Evolutionary conservation across 2,329 filamentous ascomycete genomes (phyloP).

Genomic region (Biscogniauxia sp.): DNA sequence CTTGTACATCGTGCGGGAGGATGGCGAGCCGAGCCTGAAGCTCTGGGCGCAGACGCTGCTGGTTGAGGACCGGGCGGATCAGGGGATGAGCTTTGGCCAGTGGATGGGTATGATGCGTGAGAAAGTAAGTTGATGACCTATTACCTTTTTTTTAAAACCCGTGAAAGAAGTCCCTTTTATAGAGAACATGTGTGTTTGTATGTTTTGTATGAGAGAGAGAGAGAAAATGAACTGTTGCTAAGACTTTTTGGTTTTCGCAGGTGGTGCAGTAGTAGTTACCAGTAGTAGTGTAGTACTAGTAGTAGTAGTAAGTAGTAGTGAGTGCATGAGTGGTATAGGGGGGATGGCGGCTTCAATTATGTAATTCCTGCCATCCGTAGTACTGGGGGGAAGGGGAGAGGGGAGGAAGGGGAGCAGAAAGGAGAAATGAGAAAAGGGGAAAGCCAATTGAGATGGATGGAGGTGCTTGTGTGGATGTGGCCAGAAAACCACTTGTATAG

Average conservation of each 20-base stretch:
- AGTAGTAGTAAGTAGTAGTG: neutral
- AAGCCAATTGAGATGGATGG: too few relatives aligned
- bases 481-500: conserved; percentile 2
- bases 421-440: too few relatives aligned
- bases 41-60: conserved; percentile 96
- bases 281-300: neutral
- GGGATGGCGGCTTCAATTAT: neutral
- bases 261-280: neutral
- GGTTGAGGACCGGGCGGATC: conserved; percentile 92
- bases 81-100: conserved; percentile 87
- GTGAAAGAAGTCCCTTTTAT: too few relatives aligned
- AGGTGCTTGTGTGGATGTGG: neutral
- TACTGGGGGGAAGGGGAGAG: neutral
- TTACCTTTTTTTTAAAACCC: neutral
- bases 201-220: conserved; percentile 20
- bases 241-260: conserved; percentile 8
- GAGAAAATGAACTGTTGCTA: neutral
- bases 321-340: too few relatives aligned
- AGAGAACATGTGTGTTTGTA: conserved; percentile 9
- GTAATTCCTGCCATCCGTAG: too few relatives aligned
- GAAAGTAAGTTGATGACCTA: conserved; percentile 63
- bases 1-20: conserved; percentile 89
- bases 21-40: conserved; percentile 91
- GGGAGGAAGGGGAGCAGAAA: too few relatives aligned
- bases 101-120: conserved; percentile 91